Conservation (phyloP, 305 asterid genomes). For the Salvia sclarea region DNA sequence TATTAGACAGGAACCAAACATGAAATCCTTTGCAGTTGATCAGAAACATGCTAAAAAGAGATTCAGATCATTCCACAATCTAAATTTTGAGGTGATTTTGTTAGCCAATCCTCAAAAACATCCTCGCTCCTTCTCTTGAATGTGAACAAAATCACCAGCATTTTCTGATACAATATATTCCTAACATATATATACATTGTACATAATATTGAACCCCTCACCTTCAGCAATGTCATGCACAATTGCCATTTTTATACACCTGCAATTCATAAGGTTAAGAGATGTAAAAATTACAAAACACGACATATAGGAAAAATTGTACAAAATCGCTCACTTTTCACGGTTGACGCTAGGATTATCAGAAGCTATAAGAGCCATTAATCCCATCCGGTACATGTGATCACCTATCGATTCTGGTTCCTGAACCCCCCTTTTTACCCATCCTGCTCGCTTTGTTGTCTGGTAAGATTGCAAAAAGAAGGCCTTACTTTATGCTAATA, state of each 20-base stretch:
- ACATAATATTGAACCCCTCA: slow-evolving; percentile 33
- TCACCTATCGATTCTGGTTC: slow-evolving; percentile 89
- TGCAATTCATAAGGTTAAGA: slow-evolving; percentile 38
- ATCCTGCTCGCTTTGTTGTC: slow-evolving; percentile 89
- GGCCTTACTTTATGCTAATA: neutral
- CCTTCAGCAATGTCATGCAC: slow-evolving; percentile 99
- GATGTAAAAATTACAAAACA: neutral
- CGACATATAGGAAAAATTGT: neutral
- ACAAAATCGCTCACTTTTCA: slow-evolving; percentile 57
- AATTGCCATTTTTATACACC: slow-evolving; percentile 95
- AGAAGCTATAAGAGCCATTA: slow-evolving; percentile 83
- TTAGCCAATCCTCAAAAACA: slow-evolving; percentile 1
- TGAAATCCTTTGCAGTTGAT: neutral
- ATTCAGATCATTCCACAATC: neutral
- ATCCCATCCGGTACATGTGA: slow-evolving; percentile 96
- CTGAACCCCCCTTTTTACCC: slow-evolving; percentile 65
- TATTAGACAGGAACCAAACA: slow-evolving; percentile 33
- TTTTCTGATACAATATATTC: neutral
- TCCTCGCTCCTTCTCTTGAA: slow-evolving; percentile 5
- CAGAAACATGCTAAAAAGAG: slow-evolving; percentile 3
- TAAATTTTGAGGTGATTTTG: neutral
- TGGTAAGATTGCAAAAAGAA: slow-evolving; percentile 29
- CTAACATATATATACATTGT: neutral
- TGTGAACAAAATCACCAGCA: neutral
- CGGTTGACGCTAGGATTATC: slow-evolving; percentile 86